Base-by-base conservation (phyloP, 2,329 filamentous ascomycete species). In the Monosporascus sp. region DNA sequence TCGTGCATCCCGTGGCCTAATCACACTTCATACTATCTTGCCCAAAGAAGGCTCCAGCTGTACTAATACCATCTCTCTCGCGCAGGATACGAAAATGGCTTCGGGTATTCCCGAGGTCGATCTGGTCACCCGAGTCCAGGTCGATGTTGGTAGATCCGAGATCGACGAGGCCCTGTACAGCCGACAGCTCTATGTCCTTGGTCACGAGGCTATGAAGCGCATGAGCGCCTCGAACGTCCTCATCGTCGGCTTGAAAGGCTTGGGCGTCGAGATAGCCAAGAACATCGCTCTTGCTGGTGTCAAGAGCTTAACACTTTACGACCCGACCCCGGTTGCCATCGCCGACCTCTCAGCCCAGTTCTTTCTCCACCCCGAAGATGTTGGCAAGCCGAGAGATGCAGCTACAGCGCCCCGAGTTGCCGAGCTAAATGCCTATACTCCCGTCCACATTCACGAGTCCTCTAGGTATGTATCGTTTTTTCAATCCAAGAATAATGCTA, bases 211-310 rank as follows among this genome's bases (percentile, higher is more conserved):
- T 61, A 99, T 99, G 94, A 97, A 96, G 81, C 91, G 94, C 67
- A 99, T 99, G 94, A 85, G 92, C 67, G 89, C 91, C 57, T 97
- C 94, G 52, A 95, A 97, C 68, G 83, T 99, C 55, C 88, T 99
- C 50, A 81, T 99, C 53, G 88, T 93, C 57, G 94, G 94, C 59
- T 78, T 97, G 62, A 93, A 94, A 72, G 94, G 94, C 50, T 82
- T 99, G 41, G 94, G 94, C 77, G 93, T 97, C 52, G 94, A 99
- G 75, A 94, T 99, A 65, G 93, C 94, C 67, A 99, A 99, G 82
- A 99, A 99, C 67, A 90, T 99, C 67, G 94, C 94, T 55, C 86
- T 99, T 63, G 94, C 94, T 64, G 94, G 94, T 70, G 94, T 99
- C 74, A 99, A 99, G 81, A 97, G 92, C 67, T 77, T 99, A 62